Conservation (phyloP, 2,329 filamentous ascomycete genomes). For the Microdochium trichocladiopsis region DNA sequence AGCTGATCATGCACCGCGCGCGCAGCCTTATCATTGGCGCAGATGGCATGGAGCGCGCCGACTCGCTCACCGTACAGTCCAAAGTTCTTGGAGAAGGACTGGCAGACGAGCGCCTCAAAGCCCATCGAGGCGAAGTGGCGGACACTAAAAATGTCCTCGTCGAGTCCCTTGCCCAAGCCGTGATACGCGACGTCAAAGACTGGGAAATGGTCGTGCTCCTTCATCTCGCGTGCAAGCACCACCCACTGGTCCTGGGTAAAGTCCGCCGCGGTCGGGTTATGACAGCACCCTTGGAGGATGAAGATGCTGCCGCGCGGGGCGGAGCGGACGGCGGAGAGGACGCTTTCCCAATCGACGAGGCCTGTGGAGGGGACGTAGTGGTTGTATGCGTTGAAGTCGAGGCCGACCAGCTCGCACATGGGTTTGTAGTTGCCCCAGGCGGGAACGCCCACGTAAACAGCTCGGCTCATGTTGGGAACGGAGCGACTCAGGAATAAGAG, state of each 20-base stretch:
- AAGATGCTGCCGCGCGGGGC: conserved; percentile 23
- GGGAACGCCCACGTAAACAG: conserved; percentile 21
- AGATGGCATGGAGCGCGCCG: conserved; percentile 20
- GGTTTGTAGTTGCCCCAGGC: conserved; percentile 26
- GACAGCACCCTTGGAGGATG: conserved; percentile 26
- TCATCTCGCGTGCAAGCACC: conserved; percentile 13
- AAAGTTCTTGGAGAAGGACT: conserved; percentile 32
- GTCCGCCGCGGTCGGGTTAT: conserved; percentile 28
- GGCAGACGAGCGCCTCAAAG: conserved; percentile 22
- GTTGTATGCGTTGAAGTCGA: conserved; percentile 18
- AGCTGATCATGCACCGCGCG: conserved; percentile 17
- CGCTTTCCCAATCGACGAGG: conserved; percentile 16
- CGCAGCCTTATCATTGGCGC: conserved; percentile 2
- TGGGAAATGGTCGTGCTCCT: conserved; percentile 10
- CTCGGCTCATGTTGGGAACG: conserved; percentile 9
- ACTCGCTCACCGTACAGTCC: conserved; percentile 26
- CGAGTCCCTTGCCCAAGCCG: conserved; percentile 20
- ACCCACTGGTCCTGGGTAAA: conserved; percentile 22
- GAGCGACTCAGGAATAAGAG: conserved; percentile 19
- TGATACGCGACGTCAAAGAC: conserved; percentile 30
- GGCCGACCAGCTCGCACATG: conserved; percentile 19
- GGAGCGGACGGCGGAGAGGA: conserved; percentile 11
- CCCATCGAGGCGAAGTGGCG: conserved; percentile 14
- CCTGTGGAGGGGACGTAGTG: conserved; percentile 18
- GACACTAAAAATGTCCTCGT: conserved; percentile 22